A percentile compares a stretch with the other conserved stretches of the same genome.
Conservation (phyloP, 2,329 filamentous ascomycete genomes). For the Helicocarpus griseus region DNA sequence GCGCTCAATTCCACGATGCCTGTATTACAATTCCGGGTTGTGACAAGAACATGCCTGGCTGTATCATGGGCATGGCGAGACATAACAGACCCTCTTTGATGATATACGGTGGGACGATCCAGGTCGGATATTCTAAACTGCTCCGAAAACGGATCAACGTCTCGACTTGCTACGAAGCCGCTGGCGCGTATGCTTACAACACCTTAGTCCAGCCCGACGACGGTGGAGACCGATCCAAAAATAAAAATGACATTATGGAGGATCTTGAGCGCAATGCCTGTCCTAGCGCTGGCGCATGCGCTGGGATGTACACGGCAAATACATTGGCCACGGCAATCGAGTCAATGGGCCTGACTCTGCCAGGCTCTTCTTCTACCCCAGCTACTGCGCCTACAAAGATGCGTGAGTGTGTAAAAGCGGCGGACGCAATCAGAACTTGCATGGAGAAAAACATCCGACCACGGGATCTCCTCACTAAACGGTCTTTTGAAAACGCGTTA, state of each 20-base stretch:
- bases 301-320: slow-evolving; percentile 92
- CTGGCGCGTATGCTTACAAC: slow-evolving; percentile 72
- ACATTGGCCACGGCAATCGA: slow-evolving; percentile 89
- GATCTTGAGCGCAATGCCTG: slow-evolving; percentile 76
- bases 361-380: slow-evolving; percentile 75
- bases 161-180: slow-evolving; percentile 76
- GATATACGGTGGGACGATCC: slow-evolving; percentile 90
- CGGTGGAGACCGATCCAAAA: slow-evolving; percentile 54
- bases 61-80: slow-evolving; percentile 79
- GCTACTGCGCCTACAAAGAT: slow-evolving; percentile 73
- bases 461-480: slow-evolving; percentile 67
- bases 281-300: slow-evolving; percentile 68
- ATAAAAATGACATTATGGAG: slow-evolving; percentile 66
- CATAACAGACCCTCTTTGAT: slow-evolving; percentile 90
- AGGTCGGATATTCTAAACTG: slow-evolving; percentile 70
- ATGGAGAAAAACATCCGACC: slow-evolving; percentile 78
- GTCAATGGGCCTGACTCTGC: slow-evolving; percentile 73
- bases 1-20: slow-evolving; percentile 84
- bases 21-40: slow-evolving; percentile 90
- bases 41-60: slow-evolving; percentile 97
- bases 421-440: slow-evolving; percentile 65
- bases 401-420: slow-evolving; percentile 74
- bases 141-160: slow-evolving; percentile 77
- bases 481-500: slow-evolving; percentile 77
- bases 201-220: slow-evolving; percentile 60